phyloP scores from a whole-genome alignment of 2,329 filamentous ascomycete species.

The Pestalotiopsis sp. region DNA sequence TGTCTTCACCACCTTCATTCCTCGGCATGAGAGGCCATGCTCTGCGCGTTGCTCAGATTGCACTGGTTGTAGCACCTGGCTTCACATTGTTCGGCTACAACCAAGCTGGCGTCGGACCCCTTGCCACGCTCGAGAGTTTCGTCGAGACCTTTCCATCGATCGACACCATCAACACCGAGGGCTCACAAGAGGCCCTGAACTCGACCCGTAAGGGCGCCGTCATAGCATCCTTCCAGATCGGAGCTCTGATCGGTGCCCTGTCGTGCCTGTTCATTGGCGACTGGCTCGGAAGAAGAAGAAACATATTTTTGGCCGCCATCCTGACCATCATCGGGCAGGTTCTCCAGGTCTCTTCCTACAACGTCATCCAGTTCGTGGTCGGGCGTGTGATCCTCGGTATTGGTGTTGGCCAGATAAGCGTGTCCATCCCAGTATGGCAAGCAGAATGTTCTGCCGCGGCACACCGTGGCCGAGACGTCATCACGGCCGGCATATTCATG shows the following conservation, averaged over 20 bases:
- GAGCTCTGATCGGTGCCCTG: constrained; percentile 37
- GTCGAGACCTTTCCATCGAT: constrained; percentile 39
- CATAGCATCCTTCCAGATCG: constrained; percentile 39
- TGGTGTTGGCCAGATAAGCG: constrained; percentile 39
- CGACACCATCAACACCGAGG: constrained; percentile 36
- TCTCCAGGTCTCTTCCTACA: constrained; percentile 40
- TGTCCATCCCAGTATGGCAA: constrained; percentile 43
- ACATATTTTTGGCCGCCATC: constrained; percentile 39
- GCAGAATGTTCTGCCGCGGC: constrained; percentile 39
- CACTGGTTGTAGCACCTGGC: constrained; percentile 45
- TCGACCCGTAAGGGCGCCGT: constrained; percentile 40
- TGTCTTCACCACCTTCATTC: constrained; percentile 2
- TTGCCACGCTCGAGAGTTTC: constrained; percentile 35
- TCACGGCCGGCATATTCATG: constrained; percentile 39
- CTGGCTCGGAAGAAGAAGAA: constrained; percentile 40
- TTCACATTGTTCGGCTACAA: constrained; percentile 46
- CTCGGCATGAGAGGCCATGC: constrained; percentile 39
- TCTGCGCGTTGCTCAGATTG: constrained; percentile 39
- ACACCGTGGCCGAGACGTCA: constrained; percentile 44
- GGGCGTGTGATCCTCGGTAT: constrained; percentile 42
- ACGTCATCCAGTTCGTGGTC: constrained; percentile 42
- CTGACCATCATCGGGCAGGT: constrained; percentile 44
- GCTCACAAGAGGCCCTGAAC: constrained; percentile 29
- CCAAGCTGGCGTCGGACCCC: constrained; percentile 39
- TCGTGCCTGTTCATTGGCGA: constrained; percentile 39